Base-by-base conservation (phyloP, 257 asterid species). In the Linaria vulgaris region DNA sequence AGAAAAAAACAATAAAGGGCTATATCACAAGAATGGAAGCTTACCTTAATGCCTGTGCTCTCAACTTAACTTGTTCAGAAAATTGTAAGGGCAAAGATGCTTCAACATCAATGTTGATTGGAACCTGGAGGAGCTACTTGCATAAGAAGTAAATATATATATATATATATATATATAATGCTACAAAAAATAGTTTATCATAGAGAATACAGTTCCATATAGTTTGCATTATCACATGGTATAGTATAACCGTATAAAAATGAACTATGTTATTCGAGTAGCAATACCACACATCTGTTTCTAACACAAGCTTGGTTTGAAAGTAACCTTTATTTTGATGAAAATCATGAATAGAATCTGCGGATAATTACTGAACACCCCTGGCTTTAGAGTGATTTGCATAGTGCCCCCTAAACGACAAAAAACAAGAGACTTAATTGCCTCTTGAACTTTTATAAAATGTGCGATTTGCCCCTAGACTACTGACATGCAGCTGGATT, bases 11-110 rank as follows among this genome's bases (percentile, higher is more conserved):
- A 31, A 37, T 9, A 14, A 38, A 24, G 34, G 31, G 44, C 22
- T 31, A 34, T 56, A 56, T 62, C 25, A 48, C 3, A 21, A 56
- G 30, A 20, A 16, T n/a, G 54, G 52, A 70, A 69, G 41, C 79
- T 60, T 71, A 88, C 96, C 95, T 85, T 62, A 88, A 71, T 67
- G 75, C 76, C 68, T 71, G 83, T 50, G 82, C 80, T 66, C 77
- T 79, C 75, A 76, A 57, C 77, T 71, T 77, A n/a, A 75, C 83
- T 76, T 71, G 74, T 80, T 81, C 91, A 25, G 95, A 86, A 60
- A 68, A 59, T 24, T 50, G 74, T 63, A 71, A 24, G n/a, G 81
- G 55, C 27, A 47, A 11, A 16, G 65, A 55, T 71, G 74, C 72
- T 73, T 80, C 91, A 61, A 79, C 71, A 23, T 51, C 46, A 66